Conservation (phyloP, 352 stramenopile species). For the Phytopythium oedochilum region DNA sequence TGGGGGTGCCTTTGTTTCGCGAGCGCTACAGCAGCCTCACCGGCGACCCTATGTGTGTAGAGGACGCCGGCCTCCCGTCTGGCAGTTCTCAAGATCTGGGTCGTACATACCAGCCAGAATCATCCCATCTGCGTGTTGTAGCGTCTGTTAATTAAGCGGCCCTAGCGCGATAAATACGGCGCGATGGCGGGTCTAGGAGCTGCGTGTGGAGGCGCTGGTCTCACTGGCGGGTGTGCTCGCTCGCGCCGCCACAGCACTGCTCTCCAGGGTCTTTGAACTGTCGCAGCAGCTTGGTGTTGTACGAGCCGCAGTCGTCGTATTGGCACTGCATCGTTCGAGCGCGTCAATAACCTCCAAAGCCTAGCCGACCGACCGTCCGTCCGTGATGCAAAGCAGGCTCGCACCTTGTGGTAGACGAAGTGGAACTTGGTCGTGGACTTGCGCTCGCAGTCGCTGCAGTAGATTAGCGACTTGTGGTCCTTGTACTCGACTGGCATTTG, state of each 20-base stretch:
- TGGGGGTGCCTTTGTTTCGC: conserved; percentile 25
- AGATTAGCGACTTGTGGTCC: conserved; percentile 69
- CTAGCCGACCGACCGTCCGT: too few relatives aligned
- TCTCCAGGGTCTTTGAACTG: conserved; percentile 55
- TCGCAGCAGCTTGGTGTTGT: conserved; percentile 82
- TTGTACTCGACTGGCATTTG: conserved; percentile 78
- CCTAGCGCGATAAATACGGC: background rate
- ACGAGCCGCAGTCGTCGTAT: conserved; percentile 70
- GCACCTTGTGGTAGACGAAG: conserved; percentile 87
- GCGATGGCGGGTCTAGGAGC: too few relatives aligned
- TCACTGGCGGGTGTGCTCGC: background rate
- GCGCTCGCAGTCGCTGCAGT: conserved; percentile 84
- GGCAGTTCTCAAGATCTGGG: conserved; percentile 79
- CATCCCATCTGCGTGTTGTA: background rate
- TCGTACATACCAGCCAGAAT: conserved; percentile 43
- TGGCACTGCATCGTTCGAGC: conserved; percentile 77
- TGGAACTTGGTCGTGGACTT: conserved; percentile 83
- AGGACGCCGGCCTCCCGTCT: conserved; percentile 55
- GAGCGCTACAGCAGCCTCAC: conserved; percentile 41
- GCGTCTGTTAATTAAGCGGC: background rate
- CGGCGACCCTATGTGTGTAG: conserved; percentile 78
- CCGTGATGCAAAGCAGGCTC: background rate
- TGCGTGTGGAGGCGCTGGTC: too few relatives aligned
- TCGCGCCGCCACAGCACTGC: conserved; percentile 10
- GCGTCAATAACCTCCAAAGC: too few relatives aligned